Conservation (phyloP, 1,284 basidiomycete species). For the Cystobasidium slooffiae region DNA sequence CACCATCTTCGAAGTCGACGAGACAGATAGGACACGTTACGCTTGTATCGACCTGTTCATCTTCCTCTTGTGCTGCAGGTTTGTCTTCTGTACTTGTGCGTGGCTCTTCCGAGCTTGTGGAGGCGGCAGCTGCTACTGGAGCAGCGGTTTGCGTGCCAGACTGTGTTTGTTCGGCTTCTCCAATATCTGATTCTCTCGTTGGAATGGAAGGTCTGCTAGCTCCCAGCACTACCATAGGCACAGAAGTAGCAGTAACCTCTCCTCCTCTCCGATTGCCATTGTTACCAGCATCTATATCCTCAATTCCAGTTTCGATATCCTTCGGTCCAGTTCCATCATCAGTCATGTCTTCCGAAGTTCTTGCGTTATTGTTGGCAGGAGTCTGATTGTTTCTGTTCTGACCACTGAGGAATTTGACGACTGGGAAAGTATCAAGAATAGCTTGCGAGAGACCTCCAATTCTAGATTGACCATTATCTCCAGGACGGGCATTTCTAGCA, state of each 20-base stretch:
- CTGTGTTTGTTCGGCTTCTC: neutral
- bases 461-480: slow-evolving; percentile 64
- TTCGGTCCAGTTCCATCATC: neutral
- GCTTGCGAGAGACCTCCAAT: slow-evolving; percentile 81
- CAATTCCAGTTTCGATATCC: slow-evolving; percentile 29
- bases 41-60: slow-evolving; percentile 58
- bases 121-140: neutral
- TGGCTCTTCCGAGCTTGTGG: slow-evolving; percentile 10
- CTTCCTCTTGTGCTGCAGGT: neutral
- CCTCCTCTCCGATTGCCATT: neutral
- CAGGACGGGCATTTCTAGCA: slow-evolving; percentile 49
- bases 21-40: slow-evolving; percentile 93
- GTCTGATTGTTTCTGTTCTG: slow-evolving; percentile 1
- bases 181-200: neutral
- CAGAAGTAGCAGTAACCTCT: neutral
- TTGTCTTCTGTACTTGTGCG: neutral
- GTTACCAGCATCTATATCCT: neutral
- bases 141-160: neutral
- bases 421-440: slow-evolving; percentile 89
- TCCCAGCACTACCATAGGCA: slow-evolving; percentile 16
- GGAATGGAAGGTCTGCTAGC: neutral
- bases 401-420: slow-evolving; percentile 73
- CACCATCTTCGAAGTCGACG: slow-evolving; percentile 87
- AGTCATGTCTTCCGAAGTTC: neutral
- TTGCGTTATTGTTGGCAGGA: slow-evolving; percentile 20